phyloP scores from a whole-genome alignment of 495 filamentous ascomycete species.

The Neurospora sp. region DNA sequence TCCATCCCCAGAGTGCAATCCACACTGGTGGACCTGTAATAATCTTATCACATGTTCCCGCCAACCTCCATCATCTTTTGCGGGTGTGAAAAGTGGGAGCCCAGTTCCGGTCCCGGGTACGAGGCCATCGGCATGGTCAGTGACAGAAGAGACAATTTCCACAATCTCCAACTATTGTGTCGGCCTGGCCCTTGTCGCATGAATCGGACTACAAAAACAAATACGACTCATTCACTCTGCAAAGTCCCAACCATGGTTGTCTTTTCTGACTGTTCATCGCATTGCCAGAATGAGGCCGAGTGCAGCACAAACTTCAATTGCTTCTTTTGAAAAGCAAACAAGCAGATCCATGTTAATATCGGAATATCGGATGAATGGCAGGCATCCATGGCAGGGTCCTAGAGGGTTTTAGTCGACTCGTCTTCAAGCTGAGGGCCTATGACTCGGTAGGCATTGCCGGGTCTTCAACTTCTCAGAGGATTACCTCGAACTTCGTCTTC shows the following conservation, averaged over 20 bases:
- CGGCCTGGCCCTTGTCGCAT: neutral
- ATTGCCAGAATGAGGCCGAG: neutral
- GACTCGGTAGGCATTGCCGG: neutral
- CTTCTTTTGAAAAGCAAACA: neutral
- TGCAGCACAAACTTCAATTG: neutral
- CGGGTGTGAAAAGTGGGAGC: neutral
- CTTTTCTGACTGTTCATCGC: neutral
- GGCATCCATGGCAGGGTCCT: neutral
- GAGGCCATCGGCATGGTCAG: neutral
- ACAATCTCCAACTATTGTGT: neutral
- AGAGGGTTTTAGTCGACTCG: neutral
- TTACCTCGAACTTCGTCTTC: neutral
- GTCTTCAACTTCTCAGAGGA: neutral
- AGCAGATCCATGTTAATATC: neutral
- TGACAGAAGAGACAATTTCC: neutral
- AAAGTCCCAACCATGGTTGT: neutral
- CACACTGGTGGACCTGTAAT: neutral
- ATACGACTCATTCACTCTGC: neutral
- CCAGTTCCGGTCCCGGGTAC: neutral
- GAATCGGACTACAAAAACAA: neutral
- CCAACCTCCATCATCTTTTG: neutral
- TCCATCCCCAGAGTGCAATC: neutral
- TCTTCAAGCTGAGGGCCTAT: neutral
- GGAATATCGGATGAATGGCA: neutral
- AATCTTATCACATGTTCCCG: neutral